Evolutionary conservation across 495 filamentous ascomycete species (phyloP).

Genomic region (Hypoxylon fragiforme): DNA sequence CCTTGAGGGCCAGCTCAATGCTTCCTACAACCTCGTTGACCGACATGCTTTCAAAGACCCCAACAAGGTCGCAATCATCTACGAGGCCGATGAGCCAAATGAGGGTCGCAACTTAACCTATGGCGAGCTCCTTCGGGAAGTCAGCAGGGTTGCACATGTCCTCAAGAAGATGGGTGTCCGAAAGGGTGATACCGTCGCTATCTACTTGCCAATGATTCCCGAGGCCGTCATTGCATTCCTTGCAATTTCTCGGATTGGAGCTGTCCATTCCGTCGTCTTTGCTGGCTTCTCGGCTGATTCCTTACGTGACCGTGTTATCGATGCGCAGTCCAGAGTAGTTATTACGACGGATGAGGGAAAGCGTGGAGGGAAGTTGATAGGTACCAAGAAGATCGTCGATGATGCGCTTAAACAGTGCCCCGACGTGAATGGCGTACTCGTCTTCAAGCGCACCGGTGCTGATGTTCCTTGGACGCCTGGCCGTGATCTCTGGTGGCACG

Average conservation of each 20-base stretch:
- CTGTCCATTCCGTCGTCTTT: slow-evolving; percentile 97
- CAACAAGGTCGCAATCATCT: slow-evolving; percentile 92
- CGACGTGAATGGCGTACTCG: slow-evolving; percentile 79
- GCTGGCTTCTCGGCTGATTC: slow-evolving; percentile 98
- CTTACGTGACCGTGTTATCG: slow-evolving; percentile 90
- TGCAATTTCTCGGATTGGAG: slow-evolving; percentile 89
- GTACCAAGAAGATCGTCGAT: slow-evolving; percentile 99
- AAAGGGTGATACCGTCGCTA: slow-evolving; percentile 96
- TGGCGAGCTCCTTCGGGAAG: slow-evolving; percentile 89
- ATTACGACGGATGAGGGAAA: slow-evolving; percentile 98
- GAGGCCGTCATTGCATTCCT: slow-evolving; percentile 91
- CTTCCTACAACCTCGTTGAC: slow-evolving; percentile 96
- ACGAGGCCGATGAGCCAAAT: slow-evolving; percentile 90
- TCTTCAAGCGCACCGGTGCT: slow-evolving; percentile 93
- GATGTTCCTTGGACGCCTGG: slow-evolving; percentile 89
- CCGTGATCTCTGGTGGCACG: slow-evolving; percentile 97
- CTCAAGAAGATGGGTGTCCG: slow-evolving; percentile 93
- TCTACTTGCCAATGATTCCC: slow-evolving; percentile 99
- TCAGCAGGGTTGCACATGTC: slow-evolving; percentile 81
- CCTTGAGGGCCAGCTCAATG: slow-evolving; percentile 88
- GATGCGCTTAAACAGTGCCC: slow-evolving; percentile 98
- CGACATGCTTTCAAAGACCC: slow-evolving; percentile 93
- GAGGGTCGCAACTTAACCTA: slow-evolving; percentile 92
- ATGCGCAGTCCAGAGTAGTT: slow-evolving; percentile 86
- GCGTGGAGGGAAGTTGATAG: slow-evolving; percentile 95